A percentile compares a stretch with the other conserved stretches of the same genome.
Evolutionary conservation across 2,329 filamentous ascomycete species (phyloP).

Genomic region (Fusarium palustre): DNA sequence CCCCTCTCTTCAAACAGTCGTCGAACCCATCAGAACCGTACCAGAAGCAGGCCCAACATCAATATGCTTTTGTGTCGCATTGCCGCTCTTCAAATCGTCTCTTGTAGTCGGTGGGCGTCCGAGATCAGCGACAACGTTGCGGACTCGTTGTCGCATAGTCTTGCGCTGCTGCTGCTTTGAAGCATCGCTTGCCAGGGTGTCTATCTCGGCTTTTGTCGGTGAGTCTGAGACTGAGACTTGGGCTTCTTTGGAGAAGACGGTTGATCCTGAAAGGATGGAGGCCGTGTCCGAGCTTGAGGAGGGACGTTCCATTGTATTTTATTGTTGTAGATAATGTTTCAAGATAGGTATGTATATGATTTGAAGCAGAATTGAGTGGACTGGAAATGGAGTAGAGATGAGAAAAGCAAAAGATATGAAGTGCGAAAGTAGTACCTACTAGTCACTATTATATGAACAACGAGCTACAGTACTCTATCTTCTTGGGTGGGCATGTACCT

Average conservation of each 20-base stretch:
- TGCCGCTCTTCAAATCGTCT: conserved; percentile 51
- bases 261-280: conserved; percentile 49
- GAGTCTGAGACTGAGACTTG: conserved; percentile 6
- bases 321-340: not conserved
- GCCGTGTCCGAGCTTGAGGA: conserved; percentile 49
- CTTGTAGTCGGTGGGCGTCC: conserved; percentile 50
- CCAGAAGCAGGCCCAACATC: conserved; percentile 46
- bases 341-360: no score
- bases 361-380: not conserved
- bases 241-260: conserved; percentile 47
- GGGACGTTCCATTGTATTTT: conserved; percentile 40
- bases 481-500: not conserved
- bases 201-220: conserved; percentile 21
- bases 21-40: conserved; percentile 41
- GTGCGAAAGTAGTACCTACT: not conserved
- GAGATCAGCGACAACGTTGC: conserved; percentile 51
- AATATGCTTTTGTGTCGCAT: conserved; percentile 45
- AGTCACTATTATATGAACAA: not conserved
- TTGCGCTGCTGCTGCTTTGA: conserved; percentile 40
- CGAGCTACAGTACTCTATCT: not conserved
- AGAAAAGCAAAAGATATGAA: not conserved
- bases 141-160: conserved; percentile 50
- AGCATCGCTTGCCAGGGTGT: not conserved
- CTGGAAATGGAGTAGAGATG: not conserved
- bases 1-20: conserved; percentile 31